Evolutionary conservation across 1,139 yeast genomes (phyloP).

Genomic region (Yamadazyma diddensiae): DNA sequence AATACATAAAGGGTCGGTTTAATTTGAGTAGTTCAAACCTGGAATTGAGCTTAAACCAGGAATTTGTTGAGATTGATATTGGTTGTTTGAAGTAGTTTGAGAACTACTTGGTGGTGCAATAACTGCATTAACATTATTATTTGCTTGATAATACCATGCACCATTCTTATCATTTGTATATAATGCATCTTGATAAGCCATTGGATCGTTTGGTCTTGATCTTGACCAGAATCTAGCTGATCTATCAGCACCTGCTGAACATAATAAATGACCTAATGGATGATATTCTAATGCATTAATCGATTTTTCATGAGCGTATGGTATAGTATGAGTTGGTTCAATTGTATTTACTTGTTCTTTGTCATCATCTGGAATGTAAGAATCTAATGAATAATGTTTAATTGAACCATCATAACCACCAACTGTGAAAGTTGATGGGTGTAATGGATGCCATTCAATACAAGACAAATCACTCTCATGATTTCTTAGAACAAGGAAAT

Average conservation of each 20-base stretch:
- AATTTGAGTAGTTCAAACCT: constrained; percentile 10
- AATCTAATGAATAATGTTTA: constrained; percentile 69
- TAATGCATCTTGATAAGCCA: constrained; percentile 78
- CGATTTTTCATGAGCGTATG: constrained; percentile 93
- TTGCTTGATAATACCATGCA: constrained; percentile 71
- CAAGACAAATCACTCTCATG: constrained; percentile 85
- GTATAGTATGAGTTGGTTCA: constrained; percentile 64
- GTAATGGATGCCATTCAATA: constrained; percentile 90
- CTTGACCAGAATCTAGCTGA: constrained; percentile 95
- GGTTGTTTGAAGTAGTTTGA: constrained; percentile 4
- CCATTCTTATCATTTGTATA: constrained; percentile 65
- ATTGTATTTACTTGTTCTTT: constrained; percentile 21
- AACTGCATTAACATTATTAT: constrained; percentile 61
- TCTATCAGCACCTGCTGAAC: constrained; percentile 92
- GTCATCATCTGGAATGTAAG: constrained; percentile 38
- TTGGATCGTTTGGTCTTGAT: constrained; percentile 85
- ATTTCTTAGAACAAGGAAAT: constrained; percentile 67
- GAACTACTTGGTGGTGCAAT: constrained; percentile 31
- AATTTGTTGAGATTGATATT: constrained; percentile 6
- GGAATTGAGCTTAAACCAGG: constrained; percentile 9
- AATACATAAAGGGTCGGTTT: not conserved
- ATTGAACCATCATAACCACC: constrained; percentile 91
- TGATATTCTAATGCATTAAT: constrained; percentile 88
- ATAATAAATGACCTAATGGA: constrained; percentile 87
- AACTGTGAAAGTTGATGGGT: constrained; percentile 73